A percentile compares a stretch with the other conserved stretches of the same genome.
Conservation (phyloP, 2,329 filamentous ascomycete genomes). For the Penicillium sp. region DNA sequence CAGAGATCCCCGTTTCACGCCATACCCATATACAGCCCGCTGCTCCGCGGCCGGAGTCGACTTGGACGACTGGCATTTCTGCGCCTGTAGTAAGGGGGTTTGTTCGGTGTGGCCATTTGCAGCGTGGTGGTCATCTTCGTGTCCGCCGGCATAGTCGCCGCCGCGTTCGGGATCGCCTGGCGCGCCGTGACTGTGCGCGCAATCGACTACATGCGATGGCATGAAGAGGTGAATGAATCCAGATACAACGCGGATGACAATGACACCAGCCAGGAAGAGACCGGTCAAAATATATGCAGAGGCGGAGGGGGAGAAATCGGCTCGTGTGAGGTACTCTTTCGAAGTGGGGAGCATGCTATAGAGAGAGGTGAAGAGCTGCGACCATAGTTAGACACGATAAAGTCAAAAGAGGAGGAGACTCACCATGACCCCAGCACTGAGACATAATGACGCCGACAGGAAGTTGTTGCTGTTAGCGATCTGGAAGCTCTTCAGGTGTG, state of each 20-base stretch:
- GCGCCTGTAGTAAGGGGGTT: conserved; percentile 29
- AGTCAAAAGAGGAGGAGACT: conserved; percentile 20
- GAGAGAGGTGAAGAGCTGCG: conserved; percentile 79
- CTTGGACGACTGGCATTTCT: conserved; percentile 14
- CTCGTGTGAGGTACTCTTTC: conserved; percentile 68
- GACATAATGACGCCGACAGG: conserved; percentile 77
- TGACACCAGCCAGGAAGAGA: conserved; percentile 47
- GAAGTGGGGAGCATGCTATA: conserved; percentile 91
- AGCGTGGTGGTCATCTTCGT: conserved; percentile 20
- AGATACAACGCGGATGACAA: conserved; percentile 46
- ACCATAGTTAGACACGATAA: neutral
- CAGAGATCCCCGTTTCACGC: conserved; percentile 29
- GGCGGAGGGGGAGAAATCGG: conserved; percentile 60
- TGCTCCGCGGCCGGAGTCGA: conserved; percentile 22
- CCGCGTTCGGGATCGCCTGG: conserved; percentile 34
- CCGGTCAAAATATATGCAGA: conserved; percentile 53
- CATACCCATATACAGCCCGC: conserved; percentile 11
- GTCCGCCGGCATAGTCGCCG: conserved; percentile 17
- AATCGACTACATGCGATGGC: conserved; percentile 49
- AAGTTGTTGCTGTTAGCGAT: conserved; percentile 89
- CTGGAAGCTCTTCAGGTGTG: conserved; percentile 70
- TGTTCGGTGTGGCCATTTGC: conserved; percentile 22
- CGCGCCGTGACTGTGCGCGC: conserved; percentile 43
- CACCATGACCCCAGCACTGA: conserved; percentile 97
- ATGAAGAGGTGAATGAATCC: conserved; percentile 45